These are phyloP conservation scores for Echites panduratus DNA, from an alignment of 257 asterid genomes.

Conservation along the genomic window DNA sequence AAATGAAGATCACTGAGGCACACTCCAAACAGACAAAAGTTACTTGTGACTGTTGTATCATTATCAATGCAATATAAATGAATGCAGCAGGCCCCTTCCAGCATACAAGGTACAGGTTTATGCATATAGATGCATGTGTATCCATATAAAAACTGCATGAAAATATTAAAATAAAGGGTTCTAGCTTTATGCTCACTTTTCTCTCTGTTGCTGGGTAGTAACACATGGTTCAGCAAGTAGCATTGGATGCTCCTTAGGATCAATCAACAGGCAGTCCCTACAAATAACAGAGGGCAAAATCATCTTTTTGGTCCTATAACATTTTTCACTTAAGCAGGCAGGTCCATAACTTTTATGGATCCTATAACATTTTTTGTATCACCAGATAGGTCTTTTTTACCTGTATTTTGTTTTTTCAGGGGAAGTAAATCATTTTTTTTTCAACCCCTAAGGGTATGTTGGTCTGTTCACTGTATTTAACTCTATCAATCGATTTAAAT, in stretches of 20 bases:
- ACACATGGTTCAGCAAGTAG: constrained; percentile 92
- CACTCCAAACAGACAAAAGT: not conserved
- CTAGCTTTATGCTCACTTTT: constrained; percentile 57
- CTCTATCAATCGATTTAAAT: no score
- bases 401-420: no score
- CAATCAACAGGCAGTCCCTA: constrained; percentile 89
- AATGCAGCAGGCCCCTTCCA: not conserved
- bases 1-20: not conserved
- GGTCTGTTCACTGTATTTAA: no score
- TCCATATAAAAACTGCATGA: not conserved
- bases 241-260: constrained; percentile 99
- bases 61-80: not conserved
- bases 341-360: no score
- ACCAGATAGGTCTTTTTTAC: no score
- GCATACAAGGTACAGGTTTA: not conserved
- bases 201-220: constrained; percentile 90
- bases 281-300: constrained; percentile 18
- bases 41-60: not conserved
- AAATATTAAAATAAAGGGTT: constrained; percentile 7
- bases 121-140: not conserved
- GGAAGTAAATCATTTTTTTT: no score
- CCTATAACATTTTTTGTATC: no score
- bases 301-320: no score
- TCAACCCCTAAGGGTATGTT: no score
- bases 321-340: no score